Conservation (phyloP, 768 basidiomycete species). For the Tricholoma furcatifolium region DNA sequence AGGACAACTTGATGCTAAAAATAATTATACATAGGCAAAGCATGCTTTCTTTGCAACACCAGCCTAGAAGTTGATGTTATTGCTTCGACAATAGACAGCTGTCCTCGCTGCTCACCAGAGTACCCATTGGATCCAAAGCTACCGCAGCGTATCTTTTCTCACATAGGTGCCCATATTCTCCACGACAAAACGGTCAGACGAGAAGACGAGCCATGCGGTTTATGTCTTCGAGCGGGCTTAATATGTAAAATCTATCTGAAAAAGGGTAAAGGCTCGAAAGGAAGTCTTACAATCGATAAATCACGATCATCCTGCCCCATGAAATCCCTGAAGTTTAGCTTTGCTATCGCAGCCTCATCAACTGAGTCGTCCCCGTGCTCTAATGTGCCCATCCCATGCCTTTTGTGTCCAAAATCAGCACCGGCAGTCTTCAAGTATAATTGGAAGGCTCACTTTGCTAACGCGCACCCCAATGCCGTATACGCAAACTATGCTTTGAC, state of each 20-base stretch:
- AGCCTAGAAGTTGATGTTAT: not conserved
- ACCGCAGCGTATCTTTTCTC: conserved; percentile 17
- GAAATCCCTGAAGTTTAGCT: conserved; percentile 3
- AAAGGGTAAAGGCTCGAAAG: conserved; percentile 12
- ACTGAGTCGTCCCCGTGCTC: conserved; percentile 16
- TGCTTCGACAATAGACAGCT: not conserved
- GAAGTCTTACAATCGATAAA: conserved; percentile 1
- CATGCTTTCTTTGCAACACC: conserved; percentile 6
- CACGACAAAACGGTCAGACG: conserved; percentile 4
- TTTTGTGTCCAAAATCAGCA: conserved; percentile 12
- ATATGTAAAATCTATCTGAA: conserved; percentile 16
- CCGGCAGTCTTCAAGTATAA: conserved; percentile 22
- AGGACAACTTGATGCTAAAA: not conserved
- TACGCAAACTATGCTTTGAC: conserved; percentile 9
- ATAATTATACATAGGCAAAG: not conserved
- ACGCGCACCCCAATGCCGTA: conserved; percentile 3
- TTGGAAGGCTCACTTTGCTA: conserved; percentile 14
- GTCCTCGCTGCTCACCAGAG: conserved; percentile 7
- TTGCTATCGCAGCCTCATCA: conserved; percentile 2
- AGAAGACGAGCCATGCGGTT: conserved; percentile 17
- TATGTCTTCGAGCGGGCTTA: conserved; percentile 17
- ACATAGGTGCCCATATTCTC: conserved; percentile 21
- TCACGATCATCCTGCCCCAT: conserved; percentile 12
- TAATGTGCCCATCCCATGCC: conserved; percentile 21
- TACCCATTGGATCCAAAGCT: conserved; percentile 1